phyloP scores from a whole-genome alignment of 345 rosid genomes.

The Hibiscus trionum region DNA sequence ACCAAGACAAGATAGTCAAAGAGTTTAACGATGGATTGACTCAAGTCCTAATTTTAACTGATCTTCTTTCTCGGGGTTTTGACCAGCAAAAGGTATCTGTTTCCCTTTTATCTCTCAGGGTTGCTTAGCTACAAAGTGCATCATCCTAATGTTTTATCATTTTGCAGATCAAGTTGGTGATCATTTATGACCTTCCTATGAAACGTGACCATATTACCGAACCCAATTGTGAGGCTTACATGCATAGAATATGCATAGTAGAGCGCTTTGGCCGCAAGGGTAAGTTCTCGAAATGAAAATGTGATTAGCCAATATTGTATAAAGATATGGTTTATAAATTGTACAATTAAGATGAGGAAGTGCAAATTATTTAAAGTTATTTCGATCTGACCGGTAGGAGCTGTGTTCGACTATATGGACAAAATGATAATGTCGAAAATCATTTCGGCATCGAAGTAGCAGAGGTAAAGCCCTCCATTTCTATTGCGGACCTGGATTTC shows the following conservation, averaged over 20 bases:
- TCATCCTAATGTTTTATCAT: slow-evolving; percentile 1
- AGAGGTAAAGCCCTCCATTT: slow-evolving; percentile 36
- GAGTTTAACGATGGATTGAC: slow-evolving; percentile 84
- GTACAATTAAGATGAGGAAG: background rate
- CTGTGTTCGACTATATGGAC: slow-evolving; percentile 62
- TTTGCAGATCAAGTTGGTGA: slow-evolving; percentile 73
- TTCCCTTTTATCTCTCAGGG: slow-evolving; percentile 1
- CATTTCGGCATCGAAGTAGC: slow-evolving; percentile 39
- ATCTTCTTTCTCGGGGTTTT: slow-evolving; percentile 82
- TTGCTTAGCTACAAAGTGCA: background rate
- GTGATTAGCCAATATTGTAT: background rate
- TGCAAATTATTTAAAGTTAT: background rate
- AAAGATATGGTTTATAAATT: background rate
- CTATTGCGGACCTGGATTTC: too few species aligned
- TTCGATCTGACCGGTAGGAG: slow-evolving; percentile 44
- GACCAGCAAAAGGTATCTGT: slow-evolving; percentile 71
- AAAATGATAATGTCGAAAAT: slow-evolving; percentile 39
- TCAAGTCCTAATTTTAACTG: slow-evolving; percentile 81
- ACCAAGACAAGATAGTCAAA: slow-evolving; percentile 73
- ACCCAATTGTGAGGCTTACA: slow-evolving; percentile 81
- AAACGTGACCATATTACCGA: slow-evolving; percentile 41
- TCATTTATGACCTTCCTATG: slow-evolving; percentile 72
- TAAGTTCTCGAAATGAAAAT: slow-evolving; percentile 11
- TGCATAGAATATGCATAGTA: slow-evolving; percentile 91
- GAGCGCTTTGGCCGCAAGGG: slow-evolving; percentile 96